Conservation (phyloP, 108 stramenopile species). For the Bacterosira constricta region DNA sequence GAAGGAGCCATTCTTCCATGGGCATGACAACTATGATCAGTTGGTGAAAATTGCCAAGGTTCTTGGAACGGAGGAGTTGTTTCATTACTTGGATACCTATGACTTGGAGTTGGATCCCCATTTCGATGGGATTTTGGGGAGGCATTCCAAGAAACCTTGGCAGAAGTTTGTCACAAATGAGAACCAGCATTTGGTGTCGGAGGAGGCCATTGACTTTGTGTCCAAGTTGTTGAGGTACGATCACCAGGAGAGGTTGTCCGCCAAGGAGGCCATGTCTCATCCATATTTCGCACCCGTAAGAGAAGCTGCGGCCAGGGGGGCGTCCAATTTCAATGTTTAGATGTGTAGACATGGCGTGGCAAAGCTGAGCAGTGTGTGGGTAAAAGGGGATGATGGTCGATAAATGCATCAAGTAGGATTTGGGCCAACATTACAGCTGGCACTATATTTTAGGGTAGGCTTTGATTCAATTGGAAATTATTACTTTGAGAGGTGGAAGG, state of each 20-base stretch:
- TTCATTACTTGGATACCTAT: slow-evolving; percentile 95
- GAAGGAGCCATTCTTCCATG: slow-evolving; percentile 99
- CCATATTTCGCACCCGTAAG: slow-evolving; percentile 97
- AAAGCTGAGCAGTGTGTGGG: no score
- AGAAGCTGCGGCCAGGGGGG: slow-evolving; percentile 72
- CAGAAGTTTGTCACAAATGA: slow-evolving; percentile 96
- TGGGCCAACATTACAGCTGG: no score
- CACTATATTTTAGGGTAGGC: no score
- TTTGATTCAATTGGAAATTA: no score
- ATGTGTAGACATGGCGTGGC: neutral
- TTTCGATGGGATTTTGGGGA: slow-evolving; percentile 96
- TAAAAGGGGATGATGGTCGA: no score
- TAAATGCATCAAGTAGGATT: no score
- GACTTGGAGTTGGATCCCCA: slow-evolving; percentile 97
- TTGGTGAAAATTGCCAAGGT: slow-evolving; percentile 98
- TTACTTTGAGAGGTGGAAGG: no score
- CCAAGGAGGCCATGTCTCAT: slow-evolving; percentile 97
- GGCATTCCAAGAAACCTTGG: slow-evolving; percentile 98
- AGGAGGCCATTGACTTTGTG: slow-evolving; percentile 97
- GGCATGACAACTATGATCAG: slow-evolving; percentile 99
- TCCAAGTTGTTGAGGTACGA: slow-evolving; percentile 88
- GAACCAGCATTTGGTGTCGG: slow-evolving; percentile 97
- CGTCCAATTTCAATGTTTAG: slow-evolving; percentile 20
- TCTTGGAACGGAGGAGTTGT: slow-evolving; percentile 96
- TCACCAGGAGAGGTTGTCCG: slow-evolving; percentile 98